Percentiles rank a stretch among this genome's conserved stretches.
phyloP scores from a whole-genome alignment of 1,284 basidiomycete genomes.

The Melanopsichium pennsylvanicum region DNA sequence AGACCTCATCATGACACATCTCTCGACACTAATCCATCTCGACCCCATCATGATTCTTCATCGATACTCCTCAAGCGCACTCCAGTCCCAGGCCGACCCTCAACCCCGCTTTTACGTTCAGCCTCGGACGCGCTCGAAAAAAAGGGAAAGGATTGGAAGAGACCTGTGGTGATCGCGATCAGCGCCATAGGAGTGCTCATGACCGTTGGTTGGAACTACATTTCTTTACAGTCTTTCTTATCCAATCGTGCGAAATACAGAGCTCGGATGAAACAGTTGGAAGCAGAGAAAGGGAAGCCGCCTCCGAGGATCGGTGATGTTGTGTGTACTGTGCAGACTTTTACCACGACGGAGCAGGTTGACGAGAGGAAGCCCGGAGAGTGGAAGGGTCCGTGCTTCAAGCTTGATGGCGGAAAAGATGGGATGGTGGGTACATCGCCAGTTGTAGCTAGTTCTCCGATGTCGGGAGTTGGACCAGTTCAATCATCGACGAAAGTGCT shows the following conservation, averaged over 20 bases:
- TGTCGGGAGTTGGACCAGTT: background rate
- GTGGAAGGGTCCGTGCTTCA: slow-evolving; percentile 16
- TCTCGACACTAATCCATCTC: background rate
- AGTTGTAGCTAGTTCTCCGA: no score
- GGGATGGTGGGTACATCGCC: no score
- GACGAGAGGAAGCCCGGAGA: slow-evolving; percentile 9
- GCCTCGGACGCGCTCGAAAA: no score
- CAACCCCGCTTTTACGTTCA: no score
- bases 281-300: slow-evolving; percentile 13
- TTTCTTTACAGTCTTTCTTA: slow-evolving; percentile 15
- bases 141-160: slow-evolving; percentile 23
- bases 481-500: no score
- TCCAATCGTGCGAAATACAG: slow-evolving; percentile 6
- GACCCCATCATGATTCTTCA: background rate
- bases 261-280: slow-evolving; percentile 1
- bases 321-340: slow-evolving; percentile 23
- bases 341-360: slow-evolving; percentile 25
- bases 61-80: background rate
- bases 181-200: slow-evolving; percentile 6
- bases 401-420: background rate
- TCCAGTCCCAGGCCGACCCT: background rate
- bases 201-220: slow-evolving; percentile 32
- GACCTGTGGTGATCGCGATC: slow-evolving; percentile 13
- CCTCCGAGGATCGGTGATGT: slow-evolving; percentile 22
- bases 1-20: background rate